Conservation (phyloP, 352 stramenopile genomes). For the Phytophthora ohioensis region DNA sequence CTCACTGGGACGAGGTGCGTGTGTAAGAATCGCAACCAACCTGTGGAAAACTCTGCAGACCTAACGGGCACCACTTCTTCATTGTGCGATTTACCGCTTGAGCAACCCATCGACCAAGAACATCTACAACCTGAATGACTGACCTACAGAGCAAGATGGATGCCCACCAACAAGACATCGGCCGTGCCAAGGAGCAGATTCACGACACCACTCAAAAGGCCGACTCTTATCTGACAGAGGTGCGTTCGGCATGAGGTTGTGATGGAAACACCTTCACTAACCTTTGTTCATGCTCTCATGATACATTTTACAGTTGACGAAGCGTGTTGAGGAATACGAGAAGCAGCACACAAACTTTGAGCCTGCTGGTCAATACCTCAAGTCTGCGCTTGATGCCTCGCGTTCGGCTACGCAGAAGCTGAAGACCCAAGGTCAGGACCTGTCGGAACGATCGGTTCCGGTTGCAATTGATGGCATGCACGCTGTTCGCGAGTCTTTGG, state of each 20-base stretch:
- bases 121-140: constrained; percentile 21
- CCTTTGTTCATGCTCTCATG: neutral
- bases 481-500: constrained; percentile 53
- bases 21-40: constrained; percentile 21
- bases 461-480: constrained; percentile 55
- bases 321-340: constrained; percentile 66
- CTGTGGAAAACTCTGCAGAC: constrained; percentile 20
- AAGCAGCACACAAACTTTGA: constrained; percentile 52
- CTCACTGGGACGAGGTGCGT: constrained; percentile 32
- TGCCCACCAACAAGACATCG: constrained; percentile 47
- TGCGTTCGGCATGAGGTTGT: constrained; percentile 16
- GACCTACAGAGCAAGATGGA: constrained; percentile 53
- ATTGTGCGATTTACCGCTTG: constrained; percentile 42
- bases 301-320: constrained; percentile 50
- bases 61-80: constrained; percentile 22
- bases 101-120: constrained; percentile 21
- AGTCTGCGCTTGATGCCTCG: constrained; percentile 43
- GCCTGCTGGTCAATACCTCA: constrained; percentile 59
- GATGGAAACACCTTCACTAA: neutral
- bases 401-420: constrained; percentile 47
- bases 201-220: constrained; percentile 60
- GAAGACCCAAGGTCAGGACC: constrained; percentile 45
- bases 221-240: constrained; percentile 58
- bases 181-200: constrained; percentile 62
- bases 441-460: constrained; percentile 55